Percentiles rank a stretch among this genome's conserved stretches.
phyloP scores from a whole-genome alignment of 2,329 filamentous ascomycete species.

The Verticillium isaacii region DNA sequence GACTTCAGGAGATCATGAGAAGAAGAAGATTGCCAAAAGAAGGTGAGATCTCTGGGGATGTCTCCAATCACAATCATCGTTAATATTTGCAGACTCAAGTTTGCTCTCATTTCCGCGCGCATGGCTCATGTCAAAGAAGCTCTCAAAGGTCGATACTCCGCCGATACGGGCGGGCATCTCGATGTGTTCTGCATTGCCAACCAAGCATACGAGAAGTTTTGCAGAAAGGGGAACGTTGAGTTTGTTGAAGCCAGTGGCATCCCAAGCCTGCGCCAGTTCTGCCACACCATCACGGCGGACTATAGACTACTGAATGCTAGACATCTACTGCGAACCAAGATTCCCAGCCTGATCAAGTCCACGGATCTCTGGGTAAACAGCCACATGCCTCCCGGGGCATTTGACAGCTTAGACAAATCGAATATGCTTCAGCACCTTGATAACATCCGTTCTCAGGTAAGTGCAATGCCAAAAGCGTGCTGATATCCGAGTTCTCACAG shows the following conservation, averaged over 20 bases:
- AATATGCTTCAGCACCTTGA: background rate
- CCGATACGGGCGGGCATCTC: slow-evolving; percentile 15
- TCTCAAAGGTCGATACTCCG: slow-evolving; percentile 19
- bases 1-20: slow-evolving; percentile 9
- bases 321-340: slow-evolving; percentile 20
- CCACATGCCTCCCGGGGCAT: background rate
- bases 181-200: slow-evolving; percentile 31
- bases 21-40: slow-evolving; percentile 19
- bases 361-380: slow-evolving; percentile 19
- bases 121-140: slow-evolving; percentile 22
- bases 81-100: slow-evolving; percentile 16
- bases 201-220: slow-evolving; percentile 25
- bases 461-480: background rate
- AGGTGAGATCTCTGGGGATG: slow-evolving; percentile 7
- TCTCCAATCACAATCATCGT: background rate
- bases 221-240: slow-evolving; percentile 19
- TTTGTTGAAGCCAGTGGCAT: slow-evolving; percentile 23
- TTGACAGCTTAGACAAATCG: background rate
- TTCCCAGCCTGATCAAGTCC: slow-evolving; percentile 22
- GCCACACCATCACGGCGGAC: slow-evolving; percentile 25
- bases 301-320: slow-evolving; percentile 23
- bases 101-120: slow-evolving; percentile 23
- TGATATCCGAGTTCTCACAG: background rate
- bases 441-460: background rate
- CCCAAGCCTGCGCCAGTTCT: slow-evolving; percentile 26